Evolutionary conservation across 371 early-diverging fungal genomes (phyloP), one percentile per base, ranked within the genome.

Genomic region (Polyrhizophydium stewartii): DNA sequence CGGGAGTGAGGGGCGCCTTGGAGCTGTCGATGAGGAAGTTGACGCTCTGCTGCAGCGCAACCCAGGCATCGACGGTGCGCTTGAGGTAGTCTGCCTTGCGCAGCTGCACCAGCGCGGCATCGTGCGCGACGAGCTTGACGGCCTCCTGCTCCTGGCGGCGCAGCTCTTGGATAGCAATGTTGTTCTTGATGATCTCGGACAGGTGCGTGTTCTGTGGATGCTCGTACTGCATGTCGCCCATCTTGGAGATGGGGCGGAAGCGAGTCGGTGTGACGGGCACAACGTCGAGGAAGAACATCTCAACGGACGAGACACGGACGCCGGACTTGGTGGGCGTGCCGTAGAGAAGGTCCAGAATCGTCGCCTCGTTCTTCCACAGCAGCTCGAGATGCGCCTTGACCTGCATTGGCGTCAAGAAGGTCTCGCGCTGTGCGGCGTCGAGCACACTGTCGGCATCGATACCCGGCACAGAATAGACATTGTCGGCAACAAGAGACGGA

Each of bases 211-310:
- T 99, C 71, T 96, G 97, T 21, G 94, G 88, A 73, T 96, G 90
- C 71, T 99, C 99, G 72, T 89, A 92, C n/a, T 87, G 65, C 69
- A 88, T 84, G 59, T 92, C 98, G 60, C 87, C 88, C 86, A 96
- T 85, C 56, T 89, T 83, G 10, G 89, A 88, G 24, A 94, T 85
- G 32, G 99, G 99, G 37, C 99, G 90, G 87, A 98, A 98, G 55
- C 91, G 89, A 50, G 90, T 92, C 28, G 99, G 99, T 6, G 97
- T 79, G 30, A 99, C 97, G 1, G 96, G 84, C n/a, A 99, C 73
- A 21, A 85, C 87, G 57, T 96, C 91, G 51, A 96, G 77, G 78
- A 99, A 99, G 82, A 98, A 99, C 81, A 95, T 94, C 67, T 90
- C 86, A 16, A 87, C 82, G 28, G 80, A 70, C 12, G 78, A 70